Conservation (phyloP, 768 basidiomycete genomes). For the Austroboletus festivus region DNA sequence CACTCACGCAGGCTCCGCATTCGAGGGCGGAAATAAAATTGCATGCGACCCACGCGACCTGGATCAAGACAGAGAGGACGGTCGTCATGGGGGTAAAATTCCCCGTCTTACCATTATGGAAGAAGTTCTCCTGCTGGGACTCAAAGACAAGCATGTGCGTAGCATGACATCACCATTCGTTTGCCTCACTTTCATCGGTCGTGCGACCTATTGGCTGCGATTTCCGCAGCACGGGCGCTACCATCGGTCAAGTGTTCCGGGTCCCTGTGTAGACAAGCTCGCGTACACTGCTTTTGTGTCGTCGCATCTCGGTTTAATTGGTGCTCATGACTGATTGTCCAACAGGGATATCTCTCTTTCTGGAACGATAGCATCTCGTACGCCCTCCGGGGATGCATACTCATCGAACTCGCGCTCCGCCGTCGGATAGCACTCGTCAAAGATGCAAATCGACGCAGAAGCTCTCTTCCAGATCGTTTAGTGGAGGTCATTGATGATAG, state of each 20-base stretch:
- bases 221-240: slow-evolving; percentile 20
- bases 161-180: not conserved
- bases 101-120: slow-evolving; percentile 94
- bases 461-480: slow-evolving; percentile 75
- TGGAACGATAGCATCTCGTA: slow-evolving; percentile 99
- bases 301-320: not conserved
- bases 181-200: slow-evolving; percentile 4
- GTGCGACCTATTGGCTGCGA: slow-evolving; percentile 6
- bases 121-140: slow-evolving; percentile 87
- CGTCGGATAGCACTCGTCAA: slow-evolving; percentile 87
- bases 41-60: slow-evolving; percentile 94
- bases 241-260: not conserved
- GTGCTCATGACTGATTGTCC: slow-evolving; percentile 10
- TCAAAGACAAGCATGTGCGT: slow-evolving; percentile 94
- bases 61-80: slow-evolving; percentile 64
- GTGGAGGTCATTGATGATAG: slow-evolving; percentile 91
- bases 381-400: slow-evolving; percentile 95
- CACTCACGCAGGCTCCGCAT: slow-evolving; percentile 75
- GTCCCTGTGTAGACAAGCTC: slow-evolving; percentile 3
- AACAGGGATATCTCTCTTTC: slow-evolving; percentile 89
- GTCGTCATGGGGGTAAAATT: slow-evolving; percentile 63
- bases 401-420: slow-evolving; percentile 95
- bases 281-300: slow-evolving; percentile 21
- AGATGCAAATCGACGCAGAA: slow-evolving; percentile 71
- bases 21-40: slow-evolving; percentile 83